Base-by-base conservation (phyloP, 192 early-diverging fungal genomes). In the Linnemannia elongata region DNA sequence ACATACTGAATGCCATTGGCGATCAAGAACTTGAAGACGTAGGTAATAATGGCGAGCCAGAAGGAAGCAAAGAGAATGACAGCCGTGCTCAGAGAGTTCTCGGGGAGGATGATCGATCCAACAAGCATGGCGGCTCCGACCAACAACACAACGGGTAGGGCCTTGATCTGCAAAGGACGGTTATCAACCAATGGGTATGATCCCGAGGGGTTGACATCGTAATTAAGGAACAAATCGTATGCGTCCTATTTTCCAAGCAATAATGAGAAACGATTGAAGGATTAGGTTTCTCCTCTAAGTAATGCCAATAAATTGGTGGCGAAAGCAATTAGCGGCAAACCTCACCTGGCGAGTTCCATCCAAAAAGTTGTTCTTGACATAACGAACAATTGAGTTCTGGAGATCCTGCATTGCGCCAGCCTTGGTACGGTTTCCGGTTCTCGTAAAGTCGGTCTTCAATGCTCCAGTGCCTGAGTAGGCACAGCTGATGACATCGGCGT, bases 391-490 rank as follows among this genome's bases (percentile, higher is more conserved):
- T 8, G 95, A 96, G 83, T 98, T 97, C 57, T 91, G 87, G 35
- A 94, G 89, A 89, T 99, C 99, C 79, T 94, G 92, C 38, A 98
- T 74, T 24, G 94, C 94, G 18, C 99, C 99, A 66, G 84, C 71
- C 75, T 94, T 94, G 36, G 95, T 96, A 72, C 99, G 94, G 88
- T 96, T 94, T 38, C 98, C 98, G 2, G 98, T 99, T 78, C 96
- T 93, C 6, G 99, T 99, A 83, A 96, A 99, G 84, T 99, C 99
- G 7, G 98, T 99, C 89, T 99, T 99, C 66, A 99, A 91, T 9
- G 99, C 99, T 38, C 97, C 97, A 4, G 99, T 98, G 57, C 99
- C 99, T 77, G 96, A 96, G 88, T 99, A 99, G 49, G 96, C 95
- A 35, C 90, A 90, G 85, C 95, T 96, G 68, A 99, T 92, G 54